Conservation (phyloP, 2,329 filamentous ascomycete species). For the Leptodontidium sp. region DNA sequence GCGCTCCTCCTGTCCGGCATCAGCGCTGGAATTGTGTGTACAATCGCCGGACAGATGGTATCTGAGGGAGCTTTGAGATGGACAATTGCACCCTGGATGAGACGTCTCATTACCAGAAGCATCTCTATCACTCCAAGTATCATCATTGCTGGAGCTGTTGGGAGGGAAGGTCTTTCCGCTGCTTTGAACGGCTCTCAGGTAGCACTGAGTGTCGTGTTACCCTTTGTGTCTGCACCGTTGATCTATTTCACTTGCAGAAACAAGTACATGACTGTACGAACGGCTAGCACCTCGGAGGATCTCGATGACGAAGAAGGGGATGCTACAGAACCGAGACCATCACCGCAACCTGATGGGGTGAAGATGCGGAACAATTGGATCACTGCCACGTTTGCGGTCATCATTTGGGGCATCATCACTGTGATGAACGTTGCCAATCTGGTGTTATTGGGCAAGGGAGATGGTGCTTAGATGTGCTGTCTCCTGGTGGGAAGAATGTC, state of each 20-base stretch:
- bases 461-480: slow-evolving; percentile 21
- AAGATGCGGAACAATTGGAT: slow-evolving; percentile 78
- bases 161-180: slow-evolving; percentile 71
- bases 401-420: slow-evolving; percentile 78
- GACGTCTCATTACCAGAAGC: slow-evolving; percentile 77
- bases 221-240: slow-evolving; percentile 82
- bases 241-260: slow-evolving; percentile 85
- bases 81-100: slow-evolving; percentile 78
- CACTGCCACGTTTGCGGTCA: slow-evolving; percentile 61
- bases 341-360: slow-evolving; percentile 28
- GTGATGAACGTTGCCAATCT: slow-evolving; percentile 82
- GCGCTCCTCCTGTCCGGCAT: slow-evolving; percentile 82
- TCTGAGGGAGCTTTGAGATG: slow-evolving; percentile 83
- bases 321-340: slow-evolving; percentile 6
- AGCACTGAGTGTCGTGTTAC: slow-evolving; percentile 78
- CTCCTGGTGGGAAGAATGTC: background rate
- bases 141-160: slow-evolving; percentile 82
- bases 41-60: slow-evolving; percentile 90
- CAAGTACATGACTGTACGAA: slow-evolving; percentile 73
- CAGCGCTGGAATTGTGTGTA: slow-evolving; percentile 86
- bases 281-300: slow-evolving; percentile 12
- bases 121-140: slow-evolving; percentile 86
- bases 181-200: slow-evolving; percentile 83
- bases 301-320: slow-evolving; percentile 44
- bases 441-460: slow-evolving; percentile 65